Base-by-base conservation (phyloP, 768 basidiomycete genomes). In the Cystobasidium onofrii region DNA sequence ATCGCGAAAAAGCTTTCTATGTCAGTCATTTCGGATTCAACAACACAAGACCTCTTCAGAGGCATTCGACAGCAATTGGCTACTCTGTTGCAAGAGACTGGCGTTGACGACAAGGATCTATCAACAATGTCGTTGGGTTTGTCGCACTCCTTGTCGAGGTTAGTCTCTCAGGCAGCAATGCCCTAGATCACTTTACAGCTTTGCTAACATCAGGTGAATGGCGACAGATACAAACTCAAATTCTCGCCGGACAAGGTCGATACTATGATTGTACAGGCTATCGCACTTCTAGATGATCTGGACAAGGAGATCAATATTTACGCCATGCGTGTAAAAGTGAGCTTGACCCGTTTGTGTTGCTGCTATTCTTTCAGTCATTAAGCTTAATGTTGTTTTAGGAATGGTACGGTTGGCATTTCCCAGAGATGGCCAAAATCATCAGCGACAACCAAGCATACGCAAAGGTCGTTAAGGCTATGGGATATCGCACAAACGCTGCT, bases 341-440 rank as follows among this genome's bases (percentile, higher is more conserved):
- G 85, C 75, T n/a, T n/a, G n/a, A n/a, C n/a, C n/a, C n/a, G n/a
- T n/a, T n/a, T n/a, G n/a, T n/a, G n/a, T n/a, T n/a, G n/a, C n/a
- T n/a, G n/a, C n/a, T n/a, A n/a, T n/a, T n/a, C n/a, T n/a, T n/a
- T n/a, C n/a, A n/a, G n/a, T n/a, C n/a, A n/a, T n/a, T n/a, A n/a
- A n/a, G n/a, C n/a, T n/a, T n/a, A n/a, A n/a, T n/a, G n/a, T n/a
- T n/a, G 20, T 12, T 50, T n/a, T 78, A 96, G 95, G 96, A 99
- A 86, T 99, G 96, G 96, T 99, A 99, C 79, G 96, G 96, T 43
- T 99, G 96, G 96, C 96, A 99, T 84, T 99, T 99, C 86, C 96
- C 96, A 3, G 96, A 99, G 83, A 91, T 99, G 89, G 90, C 89
- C 74, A 98, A 97, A 84, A 98, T 99, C 81, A 90, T 99, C 77